phyloP scores from a whole-genome alignment of 2,329 filamentous ascomycete species.

The Phoma herbarum region DNA sequence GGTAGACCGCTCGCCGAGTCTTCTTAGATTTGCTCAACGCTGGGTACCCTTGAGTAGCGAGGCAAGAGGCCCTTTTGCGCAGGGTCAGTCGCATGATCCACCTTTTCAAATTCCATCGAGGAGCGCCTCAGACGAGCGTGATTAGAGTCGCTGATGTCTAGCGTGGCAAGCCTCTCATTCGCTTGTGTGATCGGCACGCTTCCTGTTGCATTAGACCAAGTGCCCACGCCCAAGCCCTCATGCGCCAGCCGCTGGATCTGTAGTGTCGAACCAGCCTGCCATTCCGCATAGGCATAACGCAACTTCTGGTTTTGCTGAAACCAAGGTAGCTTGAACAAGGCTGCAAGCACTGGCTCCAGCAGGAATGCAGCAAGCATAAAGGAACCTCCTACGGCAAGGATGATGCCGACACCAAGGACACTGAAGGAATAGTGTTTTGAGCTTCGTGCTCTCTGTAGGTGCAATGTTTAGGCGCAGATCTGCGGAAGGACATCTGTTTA shows the following conservation, averaged over 20 bases:
- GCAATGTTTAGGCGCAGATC: neutral
- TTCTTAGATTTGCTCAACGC: neutral
- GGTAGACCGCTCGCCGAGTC: neutral
- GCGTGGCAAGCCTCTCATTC: conserved; percentile 17
- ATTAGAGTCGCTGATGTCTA: conserved; percentile 12
- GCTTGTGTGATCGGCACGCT: conserved; percentile 24
- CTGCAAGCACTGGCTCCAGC: conserved; percentile 2
- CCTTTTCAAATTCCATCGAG: neutral
- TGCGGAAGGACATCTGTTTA: neutral
- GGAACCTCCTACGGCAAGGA: neutral
- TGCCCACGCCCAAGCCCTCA: conserved; percentile 28
- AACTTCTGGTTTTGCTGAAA: neutral
- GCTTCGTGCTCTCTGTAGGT: conserved; percentile 4
- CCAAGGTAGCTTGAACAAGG: conserved; percentile 1
- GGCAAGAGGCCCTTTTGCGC: neutral
- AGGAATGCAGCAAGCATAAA: conserved; percentile 7
- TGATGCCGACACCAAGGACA: conserved; percentile 1
- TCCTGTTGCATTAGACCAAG: conserved; percentile 22
- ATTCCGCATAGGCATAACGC: conserved; percentile 27
- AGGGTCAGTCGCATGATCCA: neutral
- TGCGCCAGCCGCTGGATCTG: conserved; percentile 36
- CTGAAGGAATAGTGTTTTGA: conserved; percentile 17
- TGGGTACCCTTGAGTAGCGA: conserved; percentile 6
- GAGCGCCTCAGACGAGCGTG: conserved; percentile 11
- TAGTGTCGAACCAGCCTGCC: conserved; percentile 29